Evolutionary conservation across 164 flowering plant genomes (phyloP).

Genomic region (Nymphaea thermarum): DNA sequence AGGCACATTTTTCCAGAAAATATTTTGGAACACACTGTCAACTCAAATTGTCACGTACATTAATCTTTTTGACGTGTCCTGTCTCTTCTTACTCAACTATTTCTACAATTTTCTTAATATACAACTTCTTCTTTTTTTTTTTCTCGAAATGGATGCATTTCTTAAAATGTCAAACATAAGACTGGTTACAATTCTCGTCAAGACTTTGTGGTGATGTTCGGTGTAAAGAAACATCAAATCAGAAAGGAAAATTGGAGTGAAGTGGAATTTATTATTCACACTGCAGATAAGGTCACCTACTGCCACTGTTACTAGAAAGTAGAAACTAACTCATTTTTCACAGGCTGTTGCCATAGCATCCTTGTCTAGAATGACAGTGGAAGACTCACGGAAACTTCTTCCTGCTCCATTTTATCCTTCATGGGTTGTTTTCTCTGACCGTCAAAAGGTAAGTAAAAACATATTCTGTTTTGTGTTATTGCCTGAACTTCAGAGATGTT

Average conservation of each 20-base stretch:
- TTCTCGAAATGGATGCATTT: not conserved
- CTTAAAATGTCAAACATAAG: not conserved
- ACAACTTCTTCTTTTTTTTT: not conserved
- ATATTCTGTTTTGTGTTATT: constrained; percentile 1
- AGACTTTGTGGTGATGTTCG: not conserved
- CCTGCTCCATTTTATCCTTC: constrained; percentile 57
- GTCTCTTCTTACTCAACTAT: not conserved
- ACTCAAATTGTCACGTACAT: too few species aligned
- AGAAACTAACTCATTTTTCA: constrained; percentile 1
- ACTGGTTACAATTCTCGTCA: not conserved
- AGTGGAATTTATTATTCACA: not conserved
- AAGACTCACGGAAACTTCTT: constrained; percentile 79
- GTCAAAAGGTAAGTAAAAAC: constrained; percentile 51
- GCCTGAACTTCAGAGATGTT: constrained; percentile 1
- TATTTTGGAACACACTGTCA: too few species aligned
- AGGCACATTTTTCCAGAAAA: too few species aligned
- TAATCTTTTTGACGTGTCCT: not conserved
- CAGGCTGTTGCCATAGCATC: constrained; percentile 68
- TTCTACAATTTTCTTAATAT: too few species aligned
- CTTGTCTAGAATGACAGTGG: constrained; percentile 87
- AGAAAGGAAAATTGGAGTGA: not conserved
- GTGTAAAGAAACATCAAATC: not conserved
- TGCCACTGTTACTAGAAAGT: not conserved
- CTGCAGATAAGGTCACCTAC: not conserved
- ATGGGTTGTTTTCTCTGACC: constrained; percentile 81